Percentiles rank a stretch among this genome's conserved stretches.
Evolutionary conservation across 208 protist species (phyloP).

Genomic region (Leishmania gerbilli): DNA sequence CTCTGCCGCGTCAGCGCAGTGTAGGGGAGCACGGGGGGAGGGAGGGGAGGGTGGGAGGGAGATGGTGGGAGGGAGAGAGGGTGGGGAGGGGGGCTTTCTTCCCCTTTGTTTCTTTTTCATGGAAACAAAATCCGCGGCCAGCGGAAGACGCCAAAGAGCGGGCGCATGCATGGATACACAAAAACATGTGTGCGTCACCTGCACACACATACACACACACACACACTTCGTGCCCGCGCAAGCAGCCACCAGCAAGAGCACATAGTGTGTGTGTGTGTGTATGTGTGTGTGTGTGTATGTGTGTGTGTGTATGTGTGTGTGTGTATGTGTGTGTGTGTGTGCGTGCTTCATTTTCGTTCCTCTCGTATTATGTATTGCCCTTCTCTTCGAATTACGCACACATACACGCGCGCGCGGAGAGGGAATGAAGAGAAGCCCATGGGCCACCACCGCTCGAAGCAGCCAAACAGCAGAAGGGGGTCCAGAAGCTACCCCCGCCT

Average conservation of each 20-base stretch:
- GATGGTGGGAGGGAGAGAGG: too few relatives aligned
- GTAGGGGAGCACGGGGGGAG: neutral
- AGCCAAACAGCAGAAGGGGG: too few relatives aligned
- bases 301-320: conserved; percentile 4
- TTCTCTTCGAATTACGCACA: neutral
- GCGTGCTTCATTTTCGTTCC: neutral
- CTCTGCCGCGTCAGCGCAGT: neutral
- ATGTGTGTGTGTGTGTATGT: conserved; percentile 4
- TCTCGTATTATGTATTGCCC: neutral
- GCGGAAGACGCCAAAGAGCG: neutral
- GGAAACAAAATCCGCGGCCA: neutral
- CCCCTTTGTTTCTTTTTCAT: neutral
- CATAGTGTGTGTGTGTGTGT: conserved; percentile 2
- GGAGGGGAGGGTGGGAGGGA: too few relatives aligned
- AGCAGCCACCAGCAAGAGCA: neutral
- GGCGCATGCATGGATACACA: neutral
- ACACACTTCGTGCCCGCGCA: neutral
- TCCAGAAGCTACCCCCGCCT: too few relatives aligned
- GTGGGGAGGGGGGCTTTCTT: neutral
- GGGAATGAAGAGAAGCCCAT: too few relatives aligned
- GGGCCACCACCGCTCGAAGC: too few relatives aligned
- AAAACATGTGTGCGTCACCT: neutral
- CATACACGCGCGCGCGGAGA: too few relatives aligned
- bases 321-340: conserved; percentile 9
- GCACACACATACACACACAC: neutral